A percentile compares a stretch with the other conserved stretches of the same genome.
phyloP scores from a whole-genome alignment of 1,284 basidiomycete genomes.

The Clitocybe nebularis region DNA sequence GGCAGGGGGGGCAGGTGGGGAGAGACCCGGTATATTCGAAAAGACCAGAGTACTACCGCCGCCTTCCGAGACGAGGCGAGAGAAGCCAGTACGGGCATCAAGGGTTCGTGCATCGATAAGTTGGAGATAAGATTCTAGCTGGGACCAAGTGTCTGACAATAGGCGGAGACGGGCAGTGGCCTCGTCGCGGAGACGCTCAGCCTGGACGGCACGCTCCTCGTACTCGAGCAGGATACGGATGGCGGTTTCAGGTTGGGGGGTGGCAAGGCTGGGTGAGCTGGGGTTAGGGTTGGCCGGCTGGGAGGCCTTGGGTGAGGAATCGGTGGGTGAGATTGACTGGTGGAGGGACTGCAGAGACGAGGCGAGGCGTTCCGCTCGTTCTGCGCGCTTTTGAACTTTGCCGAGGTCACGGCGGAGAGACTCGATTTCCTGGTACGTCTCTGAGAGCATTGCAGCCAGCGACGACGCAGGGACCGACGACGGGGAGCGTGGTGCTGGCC shows the following conservation, averaged over 20 bases:
- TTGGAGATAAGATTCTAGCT: constrained; percentile 48
- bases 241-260: constrained; percentile 13
- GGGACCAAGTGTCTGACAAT: constrained; percentile 49
- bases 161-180: constrained; percentile 46
- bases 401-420: constrained; percentile 46
- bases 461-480: constrained; percentile 29
- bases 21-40: constrained; percentile 23
- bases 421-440: constrained; percentile 49
- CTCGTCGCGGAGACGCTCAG: constrained; percentile 55
- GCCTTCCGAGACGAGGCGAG: constrained; percentile 41
- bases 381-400: constrained; percentile 37
- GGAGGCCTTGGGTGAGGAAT: constrained; percentile 16
- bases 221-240: constrained; percentile 36
- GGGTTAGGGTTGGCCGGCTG: constrained; percentile 8
- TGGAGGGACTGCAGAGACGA: constrained; percentile 14
- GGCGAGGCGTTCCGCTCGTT: constrained; percentile 48
- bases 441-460: constrained; percentile 53
- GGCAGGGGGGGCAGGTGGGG: constrained; percentile 3
- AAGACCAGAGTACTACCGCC: constrained; percentile 41
- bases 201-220: constrained; percentile 44
- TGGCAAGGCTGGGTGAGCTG: neutral
- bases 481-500: neutral
- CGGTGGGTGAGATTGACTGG: constrained; percentile 10
- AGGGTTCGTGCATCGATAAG: constrained; percentile 40
- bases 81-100: constrained; percentile 49